These are phyloP conservation scores for Gaertneriomyces sp. DNA, from an alignment of 192 early-diverging fungal species.

Conservation along the genomic window DNA sequence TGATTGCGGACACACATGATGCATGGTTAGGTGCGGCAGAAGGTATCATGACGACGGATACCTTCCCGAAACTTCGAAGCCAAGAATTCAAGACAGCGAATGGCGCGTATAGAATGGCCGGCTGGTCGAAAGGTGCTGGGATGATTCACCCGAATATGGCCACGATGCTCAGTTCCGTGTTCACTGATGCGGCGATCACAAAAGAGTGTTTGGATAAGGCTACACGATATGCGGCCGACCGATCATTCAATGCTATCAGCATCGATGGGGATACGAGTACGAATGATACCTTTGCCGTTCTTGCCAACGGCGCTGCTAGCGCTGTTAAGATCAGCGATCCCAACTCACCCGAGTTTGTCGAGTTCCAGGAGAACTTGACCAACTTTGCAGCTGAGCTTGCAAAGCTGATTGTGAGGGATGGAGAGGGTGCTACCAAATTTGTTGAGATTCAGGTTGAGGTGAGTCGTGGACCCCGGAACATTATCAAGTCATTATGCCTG, in stretches of 20 bases:
- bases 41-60: conserved; percentile 97
- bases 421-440: conserved; percentile 97
- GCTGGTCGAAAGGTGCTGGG: conserved; percentile 94
- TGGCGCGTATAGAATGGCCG: conserved; percentile 73
- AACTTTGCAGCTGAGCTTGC: conserved; percentile 84
- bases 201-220: conserved; percentile 66
- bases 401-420: conserved; percentile 87
- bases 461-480: neutral
- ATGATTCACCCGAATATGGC: conserved; percentile 99
- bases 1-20: conserved; percentile 53
- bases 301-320: conserved; percentile 77
- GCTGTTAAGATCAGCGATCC: conserved; percentile 29
- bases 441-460: conserved; percentile 83
- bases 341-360: conserved; percentile 51
- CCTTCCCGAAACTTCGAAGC: conserved; percentile 82
- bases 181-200: conserved; percentile 76
- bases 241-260: conserved; percentile 92
- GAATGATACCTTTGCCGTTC: conserved; percentile 86
- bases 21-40: conserved; percentile 78
- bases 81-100: conserved; percentile 30
- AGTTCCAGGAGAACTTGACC: conserved; percentile 71
- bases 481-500: neutral
- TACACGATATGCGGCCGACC: conserved; percentile 74
- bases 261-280: conserved; percentile 97
- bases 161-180: conserved; percentile 81